Conservation (phyloP, 2,329 filamentous ascomycete genomes). For the Raffaelea ambrosiae region DNA sequence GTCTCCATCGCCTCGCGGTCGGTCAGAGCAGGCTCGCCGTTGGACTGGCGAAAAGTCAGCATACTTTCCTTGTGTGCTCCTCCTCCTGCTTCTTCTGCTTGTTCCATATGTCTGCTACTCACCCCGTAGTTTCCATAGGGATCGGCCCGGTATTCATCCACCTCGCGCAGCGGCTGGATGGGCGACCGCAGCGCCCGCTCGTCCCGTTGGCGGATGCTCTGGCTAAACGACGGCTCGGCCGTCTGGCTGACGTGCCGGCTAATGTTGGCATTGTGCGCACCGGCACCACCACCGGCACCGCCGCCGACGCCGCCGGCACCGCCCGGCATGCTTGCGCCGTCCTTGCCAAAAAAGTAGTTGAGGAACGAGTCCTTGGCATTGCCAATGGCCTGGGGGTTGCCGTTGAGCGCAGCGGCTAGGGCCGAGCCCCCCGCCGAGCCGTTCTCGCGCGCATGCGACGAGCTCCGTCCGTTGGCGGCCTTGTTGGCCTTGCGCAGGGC, state of each 20-base stretch:
- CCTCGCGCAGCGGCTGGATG: constrained; percentile 21
- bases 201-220: constrained; percentile 69
- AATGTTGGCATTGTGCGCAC: constrained; percentile 27
- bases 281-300: constrained; percentile 20
- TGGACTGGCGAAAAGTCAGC: constrained; percentile 37
- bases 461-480: constrained; percentile 61
- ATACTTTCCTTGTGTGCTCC: no score
- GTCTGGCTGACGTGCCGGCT: constrained; percentile 67
- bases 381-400: constrained; percentile 51
- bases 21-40: constrained; percentile 75
- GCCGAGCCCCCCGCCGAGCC: constrained; percentile 24
- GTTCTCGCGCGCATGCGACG: constrained; percentile 67
- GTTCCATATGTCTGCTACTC: no score
- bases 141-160: constrained; percentile 4
- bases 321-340: constrained; percentile 43
- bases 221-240: constrained; percentile 71
- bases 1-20: constrained; percentile 97
- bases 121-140: no score
- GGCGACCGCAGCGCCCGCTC: constrained; percentile 47
- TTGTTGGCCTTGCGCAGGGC: constrained; percentile 44
- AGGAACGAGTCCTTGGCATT: constrained; percentile 81
- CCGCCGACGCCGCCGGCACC: constrained; percentile 21
- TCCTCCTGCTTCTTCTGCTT: no score
- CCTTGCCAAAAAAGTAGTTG: constrained; percentile 98
- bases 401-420: constrained; percentile 60